Evolutionary conservation across 352 stramenopile species (phyloP).

Genomic region (Pythium volutum): DNA sequence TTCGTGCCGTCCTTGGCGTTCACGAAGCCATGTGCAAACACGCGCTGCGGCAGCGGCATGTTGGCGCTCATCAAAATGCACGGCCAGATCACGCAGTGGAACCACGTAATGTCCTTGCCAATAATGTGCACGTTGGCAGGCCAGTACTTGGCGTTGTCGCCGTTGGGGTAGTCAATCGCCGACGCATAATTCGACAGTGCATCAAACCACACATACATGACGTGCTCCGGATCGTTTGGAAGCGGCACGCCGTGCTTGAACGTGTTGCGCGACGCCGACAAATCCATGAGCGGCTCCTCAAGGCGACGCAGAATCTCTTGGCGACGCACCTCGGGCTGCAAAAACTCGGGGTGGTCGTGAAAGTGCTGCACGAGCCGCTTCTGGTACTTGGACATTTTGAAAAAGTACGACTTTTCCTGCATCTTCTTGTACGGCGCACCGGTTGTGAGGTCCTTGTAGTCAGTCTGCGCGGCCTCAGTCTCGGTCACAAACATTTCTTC

Average conservation of each 20-base stretch:
- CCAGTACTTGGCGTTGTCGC: conserved; percentile 73
- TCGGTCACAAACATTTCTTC: conserved; percentile 99
- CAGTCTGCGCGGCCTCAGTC: conserved; percentile 91
- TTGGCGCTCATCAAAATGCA: conserved; percentile 98
- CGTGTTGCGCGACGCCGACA: conserved; percentile 96
- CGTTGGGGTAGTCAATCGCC: conserved; percentile 92
- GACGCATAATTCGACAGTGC: conserved; percentile 98
- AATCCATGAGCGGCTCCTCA: conserved; percentile 93
- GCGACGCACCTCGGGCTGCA: conserved; percentile 94
- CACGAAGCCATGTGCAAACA: conserved; percentile 98
- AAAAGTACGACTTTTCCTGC: conserved; percentile 99
- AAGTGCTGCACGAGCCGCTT: conserved; percentile 94
- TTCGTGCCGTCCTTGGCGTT: conserved; percentile 98
- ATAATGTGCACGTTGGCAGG: conserved; percentile 85
- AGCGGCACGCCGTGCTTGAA: conserved; percentile 95
- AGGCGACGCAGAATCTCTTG: conserved; percentile 94
- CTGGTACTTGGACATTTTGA: conserved; percentile 99
- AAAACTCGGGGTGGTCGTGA: conserved; percentile 93
- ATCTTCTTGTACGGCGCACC: conserved; percentile 96
- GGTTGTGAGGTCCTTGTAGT: conserved; percentile 95
- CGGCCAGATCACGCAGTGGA: conserved; percentile 99
- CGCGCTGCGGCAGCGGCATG: conserved; percentile 90
- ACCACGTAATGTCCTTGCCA: conserved; percentile 99
- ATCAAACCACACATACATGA: conserved; percentile 99
- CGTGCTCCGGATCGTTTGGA: conserved; percentile 93